Base-by-base conservation (phyloP, 202 grass and related monocot species). In the Hordeum pubiflorum region DNA sequence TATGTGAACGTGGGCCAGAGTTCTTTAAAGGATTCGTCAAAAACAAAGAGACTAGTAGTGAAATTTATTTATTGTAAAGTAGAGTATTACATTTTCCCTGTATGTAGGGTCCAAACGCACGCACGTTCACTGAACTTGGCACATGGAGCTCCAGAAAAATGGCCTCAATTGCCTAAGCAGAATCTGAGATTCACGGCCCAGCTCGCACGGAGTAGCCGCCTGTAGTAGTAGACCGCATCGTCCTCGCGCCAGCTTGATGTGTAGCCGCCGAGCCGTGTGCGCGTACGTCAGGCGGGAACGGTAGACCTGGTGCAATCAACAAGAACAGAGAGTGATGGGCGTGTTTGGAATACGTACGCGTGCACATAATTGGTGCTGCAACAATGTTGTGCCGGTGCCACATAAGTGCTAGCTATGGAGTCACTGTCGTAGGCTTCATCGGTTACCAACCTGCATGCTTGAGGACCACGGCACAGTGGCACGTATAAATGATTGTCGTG, bases 401-500 rank as follows among this genome's bases (percentile, higher is more conserved):
- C 55, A 29, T 18, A 62, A 24, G 39, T 61, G 48, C 23, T 40
- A 4, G 34, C 22, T 9, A 26, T 32, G 56, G 26, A 43, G 21
- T 48, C 38, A 34, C 24, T 23, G 41, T 36, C 41, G 39, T 63
- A 18, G 24, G 21, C 22, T 70, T 70, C 39, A 82, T 61, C 33
- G 6, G 29, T 17, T 59, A 59, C 60, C 38, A 75, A 60, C 55
- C 39, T 56, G 26, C n/a, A 77, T 46, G 6, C 38, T 69, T 43
- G 41, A 71, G 72, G 87, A 85, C 78, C 78, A 89, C 64, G n/a
- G 1, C 27, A 89, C 58, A 77, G 64, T 81, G 24, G 66, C 82
- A 44, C 65, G 41, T 26, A 73, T 50, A 85, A 84, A 66, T 85
- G 63, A 77, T 73, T 59, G 38, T 54, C 6, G 50, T n/a, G 27